Evolutionary conservation across 108 stramenopile species (phyloP).

Genomic region (Discostella stelligeroides): DNA sequence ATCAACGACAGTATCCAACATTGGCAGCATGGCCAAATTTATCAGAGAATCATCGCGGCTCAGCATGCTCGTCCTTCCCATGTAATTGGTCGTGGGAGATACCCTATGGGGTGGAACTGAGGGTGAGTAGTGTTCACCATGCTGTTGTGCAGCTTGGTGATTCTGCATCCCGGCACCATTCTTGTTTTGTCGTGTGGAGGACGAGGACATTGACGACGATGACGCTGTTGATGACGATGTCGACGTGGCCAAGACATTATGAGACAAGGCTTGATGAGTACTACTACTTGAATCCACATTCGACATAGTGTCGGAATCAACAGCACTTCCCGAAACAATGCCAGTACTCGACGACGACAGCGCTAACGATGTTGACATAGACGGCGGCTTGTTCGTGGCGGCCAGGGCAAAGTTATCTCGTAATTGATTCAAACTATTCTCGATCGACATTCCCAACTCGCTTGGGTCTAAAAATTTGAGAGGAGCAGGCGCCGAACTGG

Average conservation of each 20-base stretch:
- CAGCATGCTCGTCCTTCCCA: conserved; percentile 56
- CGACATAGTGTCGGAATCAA: too few species aligned
- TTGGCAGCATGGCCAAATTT: conserved; percentile 73
- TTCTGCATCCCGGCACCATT: too few species aligned
- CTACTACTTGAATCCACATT: too few species aligned
- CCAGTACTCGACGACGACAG: too few species aligned
- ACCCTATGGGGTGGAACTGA: too few species aligned
- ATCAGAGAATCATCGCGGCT: conserved; percentile 75
- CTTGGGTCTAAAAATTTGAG: conserved; percentile 44
- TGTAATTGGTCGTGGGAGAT: conserved; percentile 12
- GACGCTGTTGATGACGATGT: background rate
- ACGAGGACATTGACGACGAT: too few species aligned
- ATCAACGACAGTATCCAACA: conserved; percentile 18
- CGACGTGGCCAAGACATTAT: background rate
- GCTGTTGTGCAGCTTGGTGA: too few species aligned
- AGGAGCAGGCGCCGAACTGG: conserved; percentile 21
- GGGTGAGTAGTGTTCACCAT: too few species aligned
- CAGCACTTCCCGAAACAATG: too few species aligned
- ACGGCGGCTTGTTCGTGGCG: too few species aligned
- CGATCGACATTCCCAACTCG: conserved; percentile 55
- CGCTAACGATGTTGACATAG: too few species aligned
- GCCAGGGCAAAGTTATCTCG: conserved; percentile 56
- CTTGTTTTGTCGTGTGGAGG: too few species aligned
- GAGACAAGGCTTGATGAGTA: background rate
- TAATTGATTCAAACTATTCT: conserved; percentile 59